phyloP scores from a whole-genome alignment of 495 filamentous ascomycete genomes.

The Staphylotrichum longicolle region DNA sequence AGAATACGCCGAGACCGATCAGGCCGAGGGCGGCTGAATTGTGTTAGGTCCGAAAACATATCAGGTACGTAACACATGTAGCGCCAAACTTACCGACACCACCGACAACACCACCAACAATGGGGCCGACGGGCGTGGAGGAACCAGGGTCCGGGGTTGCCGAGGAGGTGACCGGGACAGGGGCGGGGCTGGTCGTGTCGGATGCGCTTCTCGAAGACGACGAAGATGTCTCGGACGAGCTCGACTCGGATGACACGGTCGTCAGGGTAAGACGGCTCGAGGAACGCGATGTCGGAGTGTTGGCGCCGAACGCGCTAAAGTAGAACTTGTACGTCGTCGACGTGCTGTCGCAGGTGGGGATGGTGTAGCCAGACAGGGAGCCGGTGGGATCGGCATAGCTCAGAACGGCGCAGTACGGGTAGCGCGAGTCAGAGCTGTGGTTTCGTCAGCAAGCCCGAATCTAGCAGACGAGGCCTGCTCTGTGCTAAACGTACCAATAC shows the following conservation, averaged over 20 bases:
- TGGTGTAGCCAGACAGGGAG: conserved; percentile 15
- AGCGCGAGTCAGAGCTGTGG: conserved; percentile 1
- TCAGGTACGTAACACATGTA: too few relatives aligned
- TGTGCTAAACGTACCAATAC: conserved; percentile 16
- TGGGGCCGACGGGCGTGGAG: conserved; percentile 37
- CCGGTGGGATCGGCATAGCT: conserved; percentile 6
- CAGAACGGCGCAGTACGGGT: conserved; percentile 7
- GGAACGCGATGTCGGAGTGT: background rate
- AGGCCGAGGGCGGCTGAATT: conserved; percentile 35
- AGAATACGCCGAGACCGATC: conserved; percentile 41
- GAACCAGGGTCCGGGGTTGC: background rate
- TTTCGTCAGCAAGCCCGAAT: background rate
- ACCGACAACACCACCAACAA: conserved; percentile 52
- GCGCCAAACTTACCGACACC: conserved; percentile 32
- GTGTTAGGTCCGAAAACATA: too few relatives aligned
- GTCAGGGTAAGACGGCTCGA: background rate
- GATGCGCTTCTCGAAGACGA: background rate
- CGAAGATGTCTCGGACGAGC: background rate
- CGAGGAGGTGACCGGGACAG: too few relatives aligned
- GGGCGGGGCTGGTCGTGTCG: background rate
- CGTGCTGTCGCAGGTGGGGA: conserved; percentile 11
- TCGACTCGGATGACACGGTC: background rate
- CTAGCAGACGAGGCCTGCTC: too few relatives aligned
- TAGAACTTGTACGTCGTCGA: conserved; percentile 5
- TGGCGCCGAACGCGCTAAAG: background rate